A percentile compares a stretch with the other conserved stretches of the same genome.
Conservation (phyloP, 169 alveolate genomes). For the Plasmodium gonderi region DNA sequence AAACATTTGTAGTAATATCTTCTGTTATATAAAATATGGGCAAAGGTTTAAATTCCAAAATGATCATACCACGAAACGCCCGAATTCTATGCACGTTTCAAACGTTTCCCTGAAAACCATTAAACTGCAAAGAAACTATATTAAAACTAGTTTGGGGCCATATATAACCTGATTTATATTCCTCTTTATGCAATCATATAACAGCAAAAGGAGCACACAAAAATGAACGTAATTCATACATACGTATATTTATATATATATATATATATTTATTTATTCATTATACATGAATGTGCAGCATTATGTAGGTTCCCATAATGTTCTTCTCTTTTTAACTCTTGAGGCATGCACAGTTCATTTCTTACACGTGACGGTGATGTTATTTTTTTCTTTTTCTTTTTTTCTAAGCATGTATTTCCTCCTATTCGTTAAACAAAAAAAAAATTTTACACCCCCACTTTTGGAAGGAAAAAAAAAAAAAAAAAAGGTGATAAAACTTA, state of each 20-base stretch:
- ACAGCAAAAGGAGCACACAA: neutral
- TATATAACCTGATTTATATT: neutral
- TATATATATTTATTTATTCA: neutral
- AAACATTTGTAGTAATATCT: neutral
- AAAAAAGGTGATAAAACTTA: neutral
- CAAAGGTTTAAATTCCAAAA: neutral
- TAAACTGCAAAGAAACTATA: neutral
- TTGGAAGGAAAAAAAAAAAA: neutral
- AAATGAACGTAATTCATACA: too few relatives aligned
- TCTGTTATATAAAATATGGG: neutral
- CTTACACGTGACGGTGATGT: neutral
- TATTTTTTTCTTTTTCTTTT: neutral
- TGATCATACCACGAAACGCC: neutral
- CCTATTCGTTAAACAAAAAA: neutral
- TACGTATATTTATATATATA: slow-evolving; percentile 2
- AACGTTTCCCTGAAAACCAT: neutral
- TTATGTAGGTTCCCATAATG: neutral
- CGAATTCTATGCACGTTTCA: neutral
- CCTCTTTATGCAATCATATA: neutral
- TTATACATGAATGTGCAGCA: neutral
- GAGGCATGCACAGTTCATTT: neutral
- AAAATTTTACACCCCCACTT: neutral
- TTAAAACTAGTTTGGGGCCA: neutral
- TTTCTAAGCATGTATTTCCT: neutral
- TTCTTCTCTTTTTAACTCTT: too few relatives aligned